Percentiles rank a stretch among this genome's conserved stretches.
These are phyloP conservation scores for Lonicera japonica DNA, from an alignment of 129 eudicot species.

Conservation along the genomic window DNA sequence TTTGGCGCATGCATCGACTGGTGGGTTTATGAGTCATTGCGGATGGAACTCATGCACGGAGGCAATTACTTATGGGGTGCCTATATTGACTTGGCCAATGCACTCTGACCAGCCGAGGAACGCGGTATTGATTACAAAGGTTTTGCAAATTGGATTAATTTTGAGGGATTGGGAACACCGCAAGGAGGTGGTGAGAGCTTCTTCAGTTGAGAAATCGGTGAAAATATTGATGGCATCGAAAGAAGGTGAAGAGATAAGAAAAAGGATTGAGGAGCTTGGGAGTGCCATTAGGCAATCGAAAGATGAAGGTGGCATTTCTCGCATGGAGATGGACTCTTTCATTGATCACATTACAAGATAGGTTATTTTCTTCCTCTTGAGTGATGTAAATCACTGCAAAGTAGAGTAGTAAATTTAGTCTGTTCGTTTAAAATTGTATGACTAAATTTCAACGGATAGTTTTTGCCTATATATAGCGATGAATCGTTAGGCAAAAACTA, in stretches of 20 bases:
- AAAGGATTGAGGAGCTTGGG: slow-evolving; percentile 29
- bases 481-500: too few species aligned
- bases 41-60: slow-evolving; percentile 51
- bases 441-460: too few species aligned
- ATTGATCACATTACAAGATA: too few species aligned
- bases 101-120: slow-evolving; percentile 49
- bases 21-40: slow-evolving; percentile 47
- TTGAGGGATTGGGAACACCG: slow-evolving; percentile 34
- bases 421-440: too few species aligned
- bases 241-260: slow-evolving; percentile 33
- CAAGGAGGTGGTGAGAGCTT: slow-evolving; percentile 25
- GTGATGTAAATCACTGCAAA: too few species aligned
- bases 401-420: too few species aligned
- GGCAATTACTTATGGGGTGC: too few species aligned
- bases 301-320: too few species aligned
- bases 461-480: too few species aligned
- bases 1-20: slow-evolving; percentile 27
- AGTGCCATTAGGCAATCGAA: slow-evolving; percentile 16
- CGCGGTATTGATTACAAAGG: slow-evolving; percentile 22
- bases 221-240: slow-evolving; percentile 32
- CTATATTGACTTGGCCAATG: slow-evolving; percentile 53
- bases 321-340: too few species aligned
- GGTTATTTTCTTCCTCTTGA: too few species aligned
- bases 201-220: slow-evolving; percentile 24
- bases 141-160: slow-evolving; percentile 25